Percentiles rank a stretch among this genome's conserved stretches.
phyloP scores from a whole-genome alignment of 257 asterid genomes.

The Nicotiana tabacum region DNA sequence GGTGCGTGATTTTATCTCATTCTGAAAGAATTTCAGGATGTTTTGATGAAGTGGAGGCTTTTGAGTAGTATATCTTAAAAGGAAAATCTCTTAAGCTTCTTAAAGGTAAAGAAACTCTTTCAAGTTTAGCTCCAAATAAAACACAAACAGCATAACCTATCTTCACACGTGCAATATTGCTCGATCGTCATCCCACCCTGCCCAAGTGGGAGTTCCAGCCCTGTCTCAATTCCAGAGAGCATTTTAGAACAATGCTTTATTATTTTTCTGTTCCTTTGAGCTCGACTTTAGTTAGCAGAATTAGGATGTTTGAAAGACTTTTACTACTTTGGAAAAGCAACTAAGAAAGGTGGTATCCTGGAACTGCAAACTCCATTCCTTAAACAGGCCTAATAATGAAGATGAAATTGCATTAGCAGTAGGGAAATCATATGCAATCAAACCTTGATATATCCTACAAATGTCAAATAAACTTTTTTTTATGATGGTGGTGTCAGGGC shows the following conservation, averaged over 20 bases:
- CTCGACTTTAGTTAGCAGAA: neutral
- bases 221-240: neutral
- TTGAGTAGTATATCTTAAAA: neutral
- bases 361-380: neutral
- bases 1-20: conserved; percentile 2
- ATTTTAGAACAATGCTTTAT: neutral
- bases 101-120: neutral
- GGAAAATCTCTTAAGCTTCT: neutral
- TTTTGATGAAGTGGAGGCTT: neutral
- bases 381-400: neutral
- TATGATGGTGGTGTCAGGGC: no score
- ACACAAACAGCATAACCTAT: neutral
- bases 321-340: neutral
- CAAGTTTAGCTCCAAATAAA: neutral
- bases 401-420: neutral
- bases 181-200: neutral
- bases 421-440: neutral
- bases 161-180: neutral
- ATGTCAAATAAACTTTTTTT: neutral
- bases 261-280: neutral
- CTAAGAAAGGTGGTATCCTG: neutral
- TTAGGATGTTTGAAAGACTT: neutral
- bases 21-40: neutral
- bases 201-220: neutral
- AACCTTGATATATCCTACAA: neutral